Evolutionary conservation across 1,139 yeast genomes (phyloP).

Genomic region (Casaregolazyma suthepensis): DNA sequence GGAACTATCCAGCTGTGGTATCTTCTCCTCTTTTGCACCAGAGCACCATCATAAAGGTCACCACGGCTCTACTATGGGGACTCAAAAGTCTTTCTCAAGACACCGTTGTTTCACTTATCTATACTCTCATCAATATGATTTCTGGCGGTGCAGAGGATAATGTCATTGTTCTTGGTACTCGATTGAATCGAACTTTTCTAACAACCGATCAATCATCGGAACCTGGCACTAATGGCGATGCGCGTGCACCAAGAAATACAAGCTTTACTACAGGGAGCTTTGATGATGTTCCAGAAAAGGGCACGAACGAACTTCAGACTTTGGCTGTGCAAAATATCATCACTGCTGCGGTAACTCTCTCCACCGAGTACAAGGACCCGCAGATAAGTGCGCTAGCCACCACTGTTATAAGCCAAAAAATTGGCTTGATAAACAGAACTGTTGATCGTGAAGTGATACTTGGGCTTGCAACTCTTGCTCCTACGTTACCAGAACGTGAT

Average conservation of each 20-base stretch:
- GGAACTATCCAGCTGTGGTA: constrained; percentile 35
- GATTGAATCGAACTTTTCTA: constrained; percentile 4
- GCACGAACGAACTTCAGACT: constrained; percentile 11
- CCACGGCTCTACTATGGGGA: constrained; percentile 40
- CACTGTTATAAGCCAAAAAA: constrained; percentile 77
- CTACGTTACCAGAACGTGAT: constrained; percentile 53
- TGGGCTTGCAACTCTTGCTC: constrained; percentile 56
- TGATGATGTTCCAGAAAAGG: constrained; percentile 28
- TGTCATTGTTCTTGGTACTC: constrained; percentile 1
- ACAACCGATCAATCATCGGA: constrained; percentile 13
- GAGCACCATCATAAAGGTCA: constrained; percentile 28
- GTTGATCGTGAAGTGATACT: constrained; percentile 40
- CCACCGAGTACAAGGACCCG: constrained; percentile 63
- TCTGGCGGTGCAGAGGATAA: constrained; percentile 43
- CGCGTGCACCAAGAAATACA: constrained; percentile 1
- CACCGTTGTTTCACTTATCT: constrained; percentile 78
- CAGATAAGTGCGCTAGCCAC: constrained; percentile 76
- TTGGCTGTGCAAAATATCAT: constrained; percentile 44
- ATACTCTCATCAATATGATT: constrained; percentile 72
- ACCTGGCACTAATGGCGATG: constrained; percentile 2
- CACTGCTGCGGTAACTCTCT: constrained; percentile 64
- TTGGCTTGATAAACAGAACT: constrained; percentile 39
- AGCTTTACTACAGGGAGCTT: constrained; percentile 5
- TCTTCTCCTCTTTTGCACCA: constrained; percentile 36
- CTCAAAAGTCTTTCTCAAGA: constrained; percentile 57